phyloP scores from a whole-genome alignment of 352 stramenopile species.

The Pythium vanterpoolii region DNA sequence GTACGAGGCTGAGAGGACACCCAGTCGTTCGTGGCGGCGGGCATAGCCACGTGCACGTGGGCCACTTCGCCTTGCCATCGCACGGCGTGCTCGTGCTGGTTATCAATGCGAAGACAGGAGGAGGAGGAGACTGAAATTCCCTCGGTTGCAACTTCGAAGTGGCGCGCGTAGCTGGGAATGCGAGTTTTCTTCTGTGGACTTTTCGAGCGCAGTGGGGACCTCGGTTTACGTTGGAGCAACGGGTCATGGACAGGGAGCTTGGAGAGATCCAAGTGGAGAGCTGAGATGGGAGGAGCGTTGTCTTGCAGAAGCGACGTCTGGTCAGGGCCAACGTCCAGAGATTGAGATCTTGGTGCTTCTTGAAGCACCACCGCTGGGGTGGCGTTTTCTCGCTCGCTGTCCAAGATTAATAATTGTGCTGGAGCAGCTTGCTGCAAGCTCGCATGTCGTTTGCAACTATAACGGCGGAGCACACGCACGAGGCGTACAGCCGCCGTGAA shows the following conservation, averaged over 20 bases:
- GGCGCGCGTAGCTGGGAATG: conserved; percentile 28
- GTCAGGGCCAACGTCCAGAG: background rate
- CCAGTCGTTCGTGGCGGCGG: background rate
- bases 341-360: background rate
- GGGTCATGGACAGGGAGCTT: background rate
- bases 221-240: background rate
- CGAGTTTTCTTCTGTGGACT: conserved; percentile 30
- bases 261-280: conserved; percentile 4
- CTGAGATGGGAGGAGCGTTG: background rate
- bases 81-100: conserved; percentile 18
- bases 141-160: conserved; percentile 24
- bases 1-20: background rate
- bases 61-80: conserved; percentile 23
- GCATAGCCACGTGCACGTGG: conserved; percentile 4
- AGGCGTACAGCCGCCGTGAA: background rate
- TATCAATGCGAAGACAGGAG: background rate
- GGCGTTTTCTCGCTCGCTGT: background rate
- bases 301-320: background rate
- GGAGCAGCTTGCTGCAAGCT: background rate
- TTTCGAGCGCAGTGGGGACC: background rate
- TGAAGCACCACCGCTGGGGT: background rate
- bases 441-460: background rate
- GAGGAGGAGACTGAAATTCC: background rate
- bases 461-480: background rate
- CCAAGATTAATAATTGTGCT: background rate